Percentiles rank a stretch among this genome's conserved stretches.
Conservation (phyloP, 495 filamentous ascomycete species). For the Achaetomiella virescens region DNA sequence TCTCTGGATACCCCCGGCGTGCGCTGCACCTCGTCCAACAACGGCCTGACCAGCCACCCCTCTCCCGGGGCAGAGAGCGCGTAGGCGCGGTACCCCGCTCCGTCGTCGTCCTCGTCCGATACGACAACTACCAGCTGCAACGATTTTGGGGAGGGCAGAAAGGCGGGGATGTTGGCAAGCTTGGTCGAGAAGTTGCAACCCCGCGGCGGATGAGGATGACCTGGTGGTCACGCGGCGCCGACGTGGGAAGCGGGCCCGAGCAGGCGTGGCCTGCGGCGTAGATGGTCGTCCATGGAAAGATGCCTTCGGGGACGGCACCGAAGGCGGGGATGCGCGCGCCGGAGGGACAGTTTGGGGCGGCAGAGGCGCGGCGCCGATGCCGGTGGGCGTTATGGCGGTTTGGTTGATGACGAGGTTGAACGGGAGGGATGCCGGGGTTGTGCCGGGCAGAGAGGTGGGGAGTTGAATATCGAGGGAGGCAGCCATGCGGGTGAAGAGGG, state of each 20-base stretch:
- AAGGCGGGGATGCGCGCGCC: conserved; percentile 37
- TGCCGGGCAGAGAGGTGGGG: conserved; percentile 5
- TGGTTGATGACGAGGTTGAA: conserved; percentile 31
- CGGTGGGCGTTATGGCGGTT: conserved; percentile 66
- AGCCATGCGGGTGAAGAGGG: conserved; percentile 31
- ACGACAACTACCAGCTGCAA: conserved; percentile 82
- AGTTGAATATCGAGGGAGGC: conserved; percentile 25
- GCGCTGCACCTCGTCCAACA: conserved; percentile 68
- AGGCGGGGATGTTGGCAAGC: conserved; percentile 73
- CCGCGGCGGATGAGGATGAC: conserved; percentile 80
- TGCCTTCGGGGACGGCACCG: conserved; percentile 20
- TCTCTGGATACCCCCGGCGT: conserved; percentile 69
- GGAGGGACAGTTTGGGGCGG: conserved; percentile 56
- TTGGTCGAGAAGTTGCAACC: conserved; percentile 82
- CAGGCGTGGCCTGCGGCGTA: conserved; percentile 67
- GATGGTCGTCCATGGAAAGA: conserved; percentile 60
- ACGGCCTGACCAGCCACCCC: conserved; percentile 48
- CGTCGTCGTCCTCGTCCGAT: conserved; percentile 48
- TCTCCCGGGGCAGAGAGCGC: not conserved
- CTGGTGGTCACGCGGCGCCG: conserved; percentile 60
- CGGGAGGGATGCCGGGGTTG: conserved; percentile 3
- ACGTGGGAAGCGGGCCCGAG: conserved; percentile 51
- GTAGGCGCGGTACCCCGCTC: no score
- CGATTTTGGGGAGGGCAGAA: conserved; percentile 49
- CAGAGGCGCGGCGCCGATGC: conserved; percentile 67